Percentiles rank a stretch among this genome's conserved stretches.
Evolutionary conservation across 495 filamentous ascomycete genomes (phyloP).

Genomic region (Podospora pseudopauciseta): DNA sequence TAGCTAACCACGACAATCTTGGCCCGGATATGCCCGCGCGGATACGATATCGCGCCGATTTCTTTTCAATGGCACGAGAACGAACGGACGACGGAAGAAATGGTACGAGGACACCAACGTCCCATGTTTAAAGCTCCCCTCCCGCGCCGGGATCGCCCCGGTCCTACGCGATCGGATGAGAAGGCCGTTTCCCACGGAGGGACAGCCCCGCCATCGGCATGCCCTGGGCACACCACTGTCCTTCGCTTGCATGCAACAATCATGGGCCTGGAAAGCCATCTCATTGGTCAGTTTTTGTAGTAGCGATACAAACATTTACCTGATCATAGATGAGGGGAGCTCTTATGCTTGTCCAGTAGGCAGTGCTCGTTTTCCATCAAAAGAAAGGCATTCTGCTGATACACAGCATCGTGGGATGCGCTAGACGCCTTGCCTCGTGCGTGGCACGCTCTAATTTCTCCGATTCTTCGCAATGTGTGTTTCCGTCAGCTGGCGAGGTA

Average conservation of each 20-base stretch:
- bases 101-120: constrained; percentile 2
- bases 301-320: background rate
- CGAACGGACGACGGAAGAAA: constrained; percentile 4
- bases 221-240: background rate
- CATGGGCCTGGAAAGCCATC: constrained; percentile 3
- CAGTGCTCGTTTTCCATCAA: background rate
- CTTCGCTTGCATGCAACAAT: constrained; percentile 14
- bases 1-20: too few relatives aligned
- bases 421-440: constrained; percentile 7
- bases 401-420: background rate
- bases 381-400: background rate
- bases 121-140: constrained; percentile 3
- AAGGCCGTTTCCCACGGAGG: background rate
- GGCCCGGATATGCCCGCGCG: too few relatives aligned
- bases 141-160: constrained; percentile 6
- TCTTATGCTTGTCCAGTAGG: background rate
- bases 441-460: constrained; percentile 11
- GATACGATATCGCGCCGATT: background rate
- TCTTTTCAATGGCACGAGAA: constrained; percentile 1
- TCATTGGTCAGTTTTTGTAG: constrained; percentile 6
- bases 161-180: constrained; percentile 17
- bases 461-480: background rate
- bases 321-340: background rate
- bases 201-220: background rate
- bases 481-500: background rate